Evolutionary conservation across 2,329 filamentous ascomycete species (phyloP).

Genomic region (Penicillium verrucosum): DNA sequence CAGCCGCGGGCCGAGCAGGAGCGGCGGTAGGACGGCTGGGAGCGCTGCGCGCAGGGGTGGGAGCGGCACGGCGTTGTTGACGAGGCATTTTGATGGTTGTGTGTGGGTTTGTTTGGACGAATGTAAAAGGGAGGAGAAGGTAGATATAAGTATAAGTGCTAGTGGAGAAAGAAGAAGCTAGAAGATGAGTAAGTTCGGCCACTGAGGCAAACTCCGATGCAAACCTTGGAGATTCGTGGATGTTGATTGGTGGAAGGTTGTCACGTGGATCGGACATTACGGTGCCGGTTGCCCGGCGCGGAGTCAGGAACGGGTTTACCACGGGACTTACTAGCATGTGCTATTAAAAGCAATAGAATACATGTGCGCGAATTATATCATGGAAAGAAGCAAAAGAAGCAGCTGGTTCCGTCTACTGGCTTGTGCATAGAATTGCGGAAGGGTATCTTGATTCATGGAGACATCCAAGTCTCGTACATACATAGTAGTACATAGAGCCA

Average conservation of each 20-base stretch:
- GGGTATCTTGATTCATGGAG: constrained; percentile 15
- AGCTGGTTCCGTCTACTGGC: not conserved
- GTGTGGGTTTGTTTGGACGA: constrained; percentile 9
- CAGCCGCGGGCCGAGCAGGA: constrained; percentile 54
- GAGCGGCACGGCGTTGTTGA: constrained; percentile 64
- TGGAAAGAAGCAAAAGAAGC: not conserved
- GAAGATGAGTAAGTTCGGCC: constrained; percentile 26
- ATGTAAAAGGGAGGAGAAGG: constrained; percentile 22
- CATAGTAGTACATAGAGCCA: constrained; percentile 1
- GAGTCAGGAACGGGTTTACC: constrained; percentile 3
- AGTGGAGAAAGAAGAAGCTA: constrained; percentile 31
- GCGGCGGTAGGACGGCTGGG: constrained; percentile 64
- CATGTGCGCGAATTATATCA: not conserved
- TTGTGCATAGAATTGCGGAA: not conserved
- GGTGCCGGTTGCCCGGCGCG: not conserved
- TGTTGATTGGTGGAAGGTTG: not conserved
- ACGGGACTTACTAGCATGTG: not conserved
- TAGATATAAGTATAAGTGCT: constrained; percentile 9
- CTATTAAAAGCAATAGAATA: not conserved
- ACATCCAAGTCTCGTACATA: constrained; percentile 10
- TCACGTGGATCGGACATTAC: constrained; percentile 10
- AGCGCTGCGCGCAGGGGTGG: constrained; percentile 53
- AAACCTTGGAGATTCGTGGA: constrained; percentile 4
- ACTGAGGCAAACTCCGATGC: constrained; percentile 16
- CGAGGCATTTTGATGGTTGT: constrained; percentile 64